A percentile compares a stretch with the other conserved stretches of the same genome.
Evolutionary conservation across 169 alveolate species (phyloP).

Genomic region (Perkinsus marinus): DNA sequence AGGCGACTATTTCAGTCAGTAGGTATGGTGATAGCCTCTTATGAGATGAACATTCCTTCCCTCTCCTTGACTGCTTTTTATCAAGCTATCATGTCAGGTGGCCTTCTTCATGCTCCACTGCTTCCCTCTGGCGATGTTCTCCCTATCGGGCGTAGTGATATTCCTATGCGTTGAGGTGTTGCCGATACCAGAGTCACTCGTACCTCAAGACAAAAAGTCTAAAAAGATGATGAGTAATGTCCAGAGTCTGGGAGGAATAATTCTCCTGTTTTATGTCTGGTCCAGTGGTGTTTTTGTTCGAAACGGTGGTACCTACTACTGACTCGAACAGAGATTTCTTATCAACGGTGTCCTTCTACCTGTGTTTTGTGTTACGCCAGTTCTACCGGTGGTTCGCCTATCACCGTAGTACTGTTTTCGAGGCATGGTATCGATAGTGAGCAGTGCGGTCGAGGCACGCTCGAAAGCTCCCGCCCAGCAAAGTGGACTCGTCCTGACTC

Average conservation of each 20-base stretch:
- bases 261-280: background rate
- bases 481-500: background rate
- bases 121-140: background rate
- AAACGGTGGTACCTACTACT: background rate
- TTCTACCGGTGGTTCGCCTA: background rate
- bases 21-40: no score
- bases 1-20: no score
- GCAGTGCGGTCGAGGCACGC: background rate
- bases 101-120: background rate
- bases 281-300: background rate
- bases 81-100: background rate
- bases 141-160: background rate
- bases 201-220: background rate
- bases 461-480: background rate
- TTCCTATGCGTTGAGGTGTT: background rate
- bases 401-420: background rate
- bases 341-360: background rate
- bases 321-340: background rate
- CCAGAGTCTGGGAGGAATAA: background rate
- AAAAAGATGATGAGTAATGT: background rate
- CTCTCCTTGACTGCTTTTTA: no score
- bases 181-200: background rate
- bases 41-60: no score
- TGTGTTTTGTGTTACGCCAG: background rate
- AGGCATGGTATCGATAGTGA: background rate